phyloP scores from a whole-genome alignment of 805 yeast species.

The Starmerella gropengiesseri region DNA sequence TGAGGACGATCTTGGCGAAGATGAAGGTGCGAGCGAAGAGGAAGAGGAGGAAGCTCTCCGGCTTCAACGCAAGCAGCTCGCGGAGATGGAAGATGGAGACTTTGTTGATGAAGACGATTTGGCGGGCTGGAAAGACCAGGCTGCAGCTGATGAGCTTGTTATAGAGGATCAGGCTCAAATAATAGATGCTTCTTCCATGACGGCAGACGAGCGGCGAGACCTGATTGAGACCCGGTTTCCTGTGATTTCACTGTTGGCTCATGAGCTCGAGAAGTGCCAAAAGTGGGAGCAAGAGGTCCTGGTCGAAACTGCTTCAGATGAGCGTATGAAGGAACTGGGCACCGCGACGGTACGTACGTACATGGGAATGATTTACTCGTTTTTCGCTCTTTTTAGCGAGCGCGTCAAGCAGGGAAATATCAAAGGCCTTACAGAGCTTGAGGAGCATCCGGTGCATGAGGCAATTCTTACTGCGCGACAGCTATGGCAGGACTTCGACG shows the following conservation, averaged over 20 bases:
- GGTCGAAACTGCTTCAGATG: conserved; percentile 2
- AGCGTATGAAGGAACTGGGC: conserved; percentile 35
- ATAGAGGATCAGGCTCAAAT: conserved; percentile 28
- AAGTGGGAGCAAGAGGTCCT: conserved; percentile 22
- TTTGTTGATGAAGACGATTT: conserved; percentile 64
- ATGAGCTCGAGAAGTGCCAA: conserved; percentile 44
- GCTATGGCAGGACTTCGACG: conserved; percentile 75
- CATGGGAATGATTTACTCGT: conserved; percentile 64
- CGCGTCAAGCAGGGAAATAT: conserved; percentile 43
- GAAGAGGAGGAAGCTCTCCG: conserved; percentile 82
- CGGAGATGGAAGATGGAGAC: conserved; percentile 63
- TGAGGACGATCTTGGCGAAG: conserved; percentile 43
- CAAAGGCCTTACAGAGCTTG: conserved; percentile 38
- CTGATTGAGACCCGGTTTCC: conserved; percentile 60
- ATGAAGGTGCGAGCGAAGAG: conserved; percentile 63
- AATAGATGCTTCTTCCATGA: conserved; percentile 41
- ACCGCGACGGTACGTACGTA: conserved; percentile 65
- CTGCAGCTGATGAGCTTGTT: conserved; percentile 33
- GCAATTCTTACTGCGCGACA: conserved; percentile 71
- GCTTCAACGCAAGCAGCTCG: conserved; percentile 69
- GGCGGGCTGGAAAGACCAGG: conserved; percentile 67
- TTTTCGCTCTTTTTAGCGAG: conserved; percentile 62
- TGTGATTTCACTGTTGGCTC: conserved; percentile 66
- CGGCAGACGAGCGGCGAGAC: conserved; percentile 41
- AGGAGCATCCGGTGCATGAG: conserved; percentile 85